Evolutionary conservation across 345 rosid species (phyloP).

Genomic region (Populus pruinosa): DNA sequence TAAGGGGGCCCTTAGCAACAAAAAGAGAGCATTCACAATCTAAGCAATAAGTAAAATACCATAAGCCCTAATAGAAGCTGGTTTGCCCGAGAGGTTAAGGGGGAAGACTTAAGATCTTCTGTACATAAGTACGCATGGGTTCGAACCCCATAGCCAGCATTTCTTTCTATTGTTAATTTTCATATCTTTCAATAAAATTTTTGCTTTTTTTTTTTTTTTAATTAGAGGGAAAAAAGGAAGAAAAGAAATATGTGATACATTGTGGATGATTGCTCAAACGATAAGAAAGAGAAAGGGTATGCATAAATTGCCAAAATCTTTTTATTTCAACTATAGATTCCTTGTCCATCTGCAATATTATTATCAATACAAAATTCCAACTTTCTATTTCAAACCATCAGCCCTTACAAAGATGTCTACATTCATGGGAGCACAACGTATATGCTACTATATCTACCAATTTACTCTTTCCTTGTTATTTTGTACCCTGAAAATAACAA

Average conservation of each 20-base stretch:
- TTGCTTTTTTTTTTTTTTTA: too few relatives aligned
- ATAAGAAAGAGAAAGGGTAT: background rate
- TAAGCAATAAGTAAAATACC: rapidly evolving
- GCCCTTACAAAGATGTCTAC: background rate
- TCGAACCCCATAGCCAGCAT: conserved; percentile 99
- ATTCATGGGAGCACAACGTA: background rate
- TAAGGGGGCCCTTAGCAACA: too few relatives aligned
- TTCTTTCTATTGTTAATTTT: too few relatives aligned
- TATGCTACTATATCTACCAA: background rate
- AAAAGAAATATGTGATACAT: too few relatives aligned
- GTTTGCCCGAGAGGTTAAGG: conserved; percentile 99
- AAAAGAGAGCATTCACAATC: too few relatives aligned
- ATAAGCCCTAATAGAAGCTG: background rate
- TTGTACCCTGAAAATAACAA: background rate
- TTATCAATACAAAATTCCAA: background rate
- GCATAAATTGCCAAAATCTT: background rate
- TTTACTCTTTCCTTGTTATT: background rate
- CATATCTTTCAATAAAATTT: too few relatives aligned
- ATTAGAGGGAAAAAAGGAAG: too few relatives aligned
- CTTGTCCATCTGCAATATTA: background rate
- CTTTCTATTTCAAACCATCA: background rate
- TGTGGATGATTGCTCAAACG: too few relatives aligned
- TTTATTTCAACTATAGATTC: background rate
- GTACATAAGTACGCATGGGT: conserved; percentile 97
- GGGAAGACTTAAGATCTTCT: conserved; percentile 99